Evolutionary conservation across 208 protist species (phyloP).

Genomic region (Naegleria lovaniensis): DNA sequence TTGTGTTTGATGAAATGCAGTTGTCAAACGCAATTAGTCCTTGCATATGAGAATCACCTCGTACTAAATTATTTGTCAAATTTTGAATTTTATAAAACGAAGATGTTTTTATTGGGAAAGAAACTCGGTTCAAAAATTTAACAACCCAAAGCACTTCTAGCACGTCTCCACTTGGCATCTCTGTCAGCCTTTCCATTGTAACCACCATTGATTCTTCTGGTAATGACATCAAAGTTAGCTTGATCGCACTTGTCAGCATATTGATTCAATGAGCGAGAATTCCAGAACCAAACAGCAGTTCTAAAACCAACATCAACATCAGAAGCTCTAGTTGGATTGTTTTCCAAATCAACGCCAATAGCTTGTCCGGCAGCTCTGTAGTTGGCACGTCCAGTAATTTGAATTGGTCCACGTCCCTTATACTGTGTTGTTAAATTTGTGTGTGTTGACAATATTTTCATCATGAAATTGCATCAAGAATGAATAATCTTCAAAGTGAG

Average conservation of each 20-base stretch:
- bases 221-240: constrained; percentile 26
- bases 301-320: constrained; percentile 19
- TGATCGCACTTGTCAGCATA: constrained; percentile 26
- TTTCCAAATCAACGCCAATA: constrained; percentile 24
- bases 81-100: too few species aligned
- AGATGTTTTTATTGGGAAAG: too few species aligned
- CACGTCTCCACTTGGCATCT: neutral
- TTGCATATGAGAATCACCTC: too few species aligned
- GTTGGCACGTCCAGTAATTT: constrained; percentile 35
- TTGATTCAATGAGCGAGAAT: constrained; percentile 13
- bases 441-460: too few species aligned
- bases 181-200: constrained; percentile 37
- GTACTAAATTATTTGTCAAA: too few species aligned
- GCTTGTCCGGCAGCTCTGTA: constrained; percentile 29
- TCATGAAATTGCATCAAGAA: too few species aligned
- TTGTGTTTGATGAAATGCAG: too few species aligned
- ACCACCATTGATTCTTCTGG: constrained; percentile 35
- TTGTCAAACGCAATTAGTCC: too few species aligned
- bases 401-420: constrained; percentile 36
- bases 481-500: too few species aligned
- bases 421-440: too few species aligned
- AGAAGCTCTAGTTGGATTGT: constrained; percentile 22
- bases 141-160: neutral
- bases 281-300: constrained; percentile 34
- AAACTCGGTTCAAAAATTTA: neutral